phyloP scores from a whole-genome alignment of 352 stramenopile genomes.

The Globisporangium paddicum region DNA sequence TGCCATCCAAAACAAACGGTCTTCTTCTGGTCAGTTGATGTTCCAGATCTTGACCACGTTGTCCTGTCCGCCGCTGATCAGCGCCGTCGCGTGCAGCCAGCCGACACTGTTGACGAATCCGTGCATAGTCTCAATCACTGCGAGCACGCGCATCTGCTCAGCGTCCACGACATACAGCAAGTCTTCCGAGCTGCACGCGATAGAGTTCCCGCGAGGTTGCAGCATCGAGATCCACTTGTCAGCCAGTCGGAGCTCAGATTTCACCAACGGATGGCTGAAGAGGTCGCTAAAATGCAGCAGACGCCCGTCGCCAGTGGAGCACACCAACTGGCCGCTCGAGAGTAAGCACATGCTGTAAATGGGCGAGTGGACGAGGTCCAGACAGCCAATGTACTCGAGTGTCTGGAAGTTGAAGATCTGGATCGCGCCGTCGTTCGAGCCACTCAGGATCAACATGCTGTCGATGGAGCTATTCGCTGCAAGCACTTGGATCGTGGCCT shows the following conservation, averaged over 20 bases:
- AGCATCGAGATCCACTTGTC: slow-evolving; percentile 64
- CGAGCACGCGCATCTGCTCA: slow-evolving; percentile 26
- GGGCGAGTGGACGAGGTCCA: slow-evolving; percentile 40
- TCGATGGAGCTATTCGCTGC: slow-evolving; percentile 4
- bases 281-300: slow-evolving; percentile 41
- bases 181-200: slow-evolving; percentile 59
- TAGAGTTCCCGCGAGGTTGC: slow-evolving; percentile 28
- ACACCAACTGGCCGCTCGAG: slow-evolving; percentile 30
- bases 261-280: slow-evolving; percentile 6
- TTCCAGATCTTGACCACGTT: slow-evolving; percentile 70
- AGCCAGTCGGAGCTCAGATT: slow-evolving; percentile 36
- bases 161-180: slow-evolving; percentile 54
- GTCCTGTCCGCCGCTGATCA: slow-evolving; percentile 59
- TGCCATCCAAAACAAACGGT: neutral
- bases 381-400: slow-evolving; percentile 34
- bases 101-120: slow-evolving; percentile 59
- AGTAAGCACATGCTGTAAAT: slow-evolving; percentile 47
- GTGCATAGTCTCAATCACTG: slow-evolving; percentile 43
- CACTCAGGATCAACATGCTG: slow-evolving; percentile 36
- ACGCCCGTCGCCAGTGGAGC: slow-evolving; percentile 61
- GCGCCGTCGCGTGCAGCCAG: slow-evolving; percentile 37
- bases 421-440: slow-evolving; percentile 73
- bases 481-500: slow-evolving; percentile 52
- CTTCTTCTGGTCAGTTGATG: slow-evolving; percentile 21
- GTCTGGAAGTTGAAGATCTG: slow-evolving; percentile 52